Evolutionary conservation across 768 basidiomycete genomes (phyloP), one percentile per base, ranked within the genome.

Genomic region (Suillus tomentosus): DNA sequence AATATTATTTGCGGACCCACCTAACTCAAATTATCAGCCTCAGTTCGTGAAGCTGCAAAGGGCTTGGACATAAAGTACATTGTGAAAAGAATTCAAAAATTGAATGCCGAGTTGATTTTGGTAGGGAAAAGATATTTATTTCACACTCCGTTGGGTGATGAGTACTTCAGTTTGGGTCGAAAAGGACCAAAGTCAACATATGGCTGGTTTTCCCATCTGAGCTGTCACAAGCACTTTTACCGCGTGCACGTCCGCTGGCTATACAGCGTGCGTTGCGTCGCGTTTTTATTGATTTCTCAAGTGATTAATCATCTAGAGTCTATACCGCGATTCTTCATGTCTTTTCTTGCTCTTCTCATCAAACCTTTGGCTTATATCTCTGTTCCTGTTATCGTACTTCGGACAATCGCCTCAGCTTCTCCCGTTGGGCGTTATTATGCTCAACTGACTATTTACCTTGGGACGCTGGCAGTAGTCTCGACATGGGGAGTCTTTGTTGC

Each of bases 321-420:
- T 54, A 36, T 19, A 36, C 51, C 19, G 27, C 60, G 61, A 66
- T 63, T 62, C 67, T 63, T 69, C 71, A 92, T 92, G 91, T 87
- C 87, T 66, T 79, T 89, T 70, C 72, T 92, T 69, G 70, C 81
- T 55, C 78, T 80, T 62, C 64, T 92, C 64, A 73, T 91, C 74
- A 89, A 85, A 73, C 87, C 91, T 5, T 76, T 93, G 61, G 92
- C 88, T 55, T 94, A 94, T 72, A 69, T 91, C 65, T 91, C 92
- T 36, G 81, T 94, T 39, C 92, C 92, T 1, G 70, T 87, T 65
- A 77, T 92, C 69, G 74, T 91, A 55, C 79, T 90, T 42, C 86
- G 87, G 54, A 83, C 84, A 50, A 78, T 90, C 63, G 81, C 89
- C 10, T 78, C 81, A 42, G 73, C 78, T 5, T 87, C 86, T 2